phyloP scores from a whole-genome alignment of 805 yeast species.

The Starmerella floris region DNA sequence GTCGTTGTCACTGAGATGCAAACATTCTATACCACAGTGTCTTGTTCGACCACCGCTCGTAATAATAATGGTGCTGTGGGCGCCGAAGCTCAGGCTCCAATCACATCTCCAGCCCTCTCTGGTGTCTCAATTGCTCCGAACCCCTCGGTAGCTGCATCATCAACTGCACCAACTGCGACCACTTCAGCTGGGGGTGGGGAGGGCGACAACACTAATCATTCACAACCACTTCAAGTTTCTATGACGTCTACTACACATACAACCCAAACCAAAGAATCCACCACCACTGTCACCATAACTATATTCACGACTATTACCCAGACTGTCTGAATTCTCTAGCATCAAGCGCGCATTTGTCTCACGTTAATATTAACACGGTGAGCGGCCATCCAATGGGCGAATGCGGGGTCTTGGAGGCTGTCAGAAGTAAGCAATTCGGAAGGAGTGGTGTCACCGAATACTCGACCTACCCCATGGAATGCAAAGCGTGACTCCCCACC shows the following conservation, averaged over 20 bases:
- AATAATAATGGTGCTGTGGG: no score
- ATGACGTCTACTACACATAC: no score
- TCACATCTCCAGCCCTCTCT: no score
- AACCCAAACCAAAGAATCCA: no score
- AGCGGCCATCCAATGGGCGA: slow-evolving; percentile 25
- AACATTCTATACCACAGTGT: slow-evolving; percentile 10
- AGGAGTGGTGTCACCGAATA: slow-evolving; percentile 29
- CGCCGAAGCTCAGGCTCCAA: no score
- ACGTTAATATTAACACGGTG: slow-evolving; percentile 32
- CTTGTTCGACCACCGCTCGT: slow-evolving; percentile 14
- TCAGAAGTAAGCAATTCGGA: slow-evolving; percentile 10
- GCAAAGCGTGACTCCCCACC: slow-evolving; percentile 31
- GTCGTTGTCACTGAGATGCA: slow-evolving; percentile 6
- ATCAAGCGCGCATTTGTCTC: slow-evolving; percentile 28
- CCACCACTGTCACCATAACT: not conserved
- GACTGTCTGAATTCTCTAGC: not conserved
- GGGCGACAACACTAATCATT: no score
- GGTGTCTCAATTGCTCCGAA: no score
- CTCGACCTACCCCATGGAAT: slow-evolving; percentile 33
- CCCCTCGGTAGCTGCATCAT: no score
- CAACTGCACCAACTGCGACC: no score
- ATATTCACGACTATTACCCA: not conserved
- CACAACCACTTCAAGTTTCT: no score
- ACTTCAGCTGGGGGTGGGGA: no score
- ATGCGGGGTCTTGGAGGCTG: slow-evolving; percentile 9